A percentile compares a stretch with the other conserved stretches of the same genome.
These are phyloP conservation scores for Ceratobasidium sp. DNA, from an alignment of 1,284 basidiomycete genomes.

Conservation along the genomic window DNA sequence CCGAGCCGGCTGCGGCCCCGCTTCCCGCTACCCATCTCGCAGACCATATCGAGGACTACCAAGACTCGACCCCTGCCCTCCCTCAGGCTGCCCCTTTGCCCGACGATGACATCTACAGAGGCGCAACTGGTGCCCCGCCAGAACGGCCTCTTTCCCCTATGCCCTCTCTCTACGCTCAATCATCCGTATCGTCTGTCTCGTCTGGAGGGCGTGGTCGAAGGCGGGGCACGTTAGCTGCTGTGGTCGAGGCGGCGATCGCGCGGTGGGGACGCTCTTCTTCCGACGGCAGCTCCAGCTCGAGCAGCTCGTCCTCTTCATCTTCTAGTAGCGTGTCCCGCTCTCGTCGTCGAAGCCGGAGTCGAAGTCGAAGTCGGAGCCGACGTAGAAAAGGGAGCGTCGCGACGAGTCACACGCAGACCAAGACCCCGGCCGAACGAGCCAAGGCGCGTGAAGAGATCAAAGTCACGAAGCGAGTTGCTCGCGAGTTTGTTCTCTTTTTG, in stretches of 20 bases:
- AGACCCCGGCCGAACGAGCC: conserved; percentile 67
- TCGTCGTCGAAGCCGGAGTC: conserved; percentile 53
- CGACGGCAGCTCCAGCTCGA: conserved; percentile 57
- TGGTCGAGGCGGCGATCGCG: conserved; percentile 68
- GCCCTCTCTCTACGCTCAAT: conserved; percentile 41
- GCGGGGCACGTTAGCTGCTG: conserved; percentile 63
- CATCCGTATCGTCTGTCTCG: conserved; percentile 39
- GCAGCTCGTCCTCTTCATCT: conserved; percentile 62
- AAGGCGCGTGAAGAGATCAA: conserved; percentile 72
- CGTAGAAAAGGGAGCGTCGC: conserved; percentile 59
- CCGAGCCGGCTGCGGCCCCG: conserved; percentile 20
- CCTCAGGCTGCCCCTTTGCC: conserved; percentile 13
- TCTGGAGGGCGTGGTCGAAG: conserved; percentile 57
- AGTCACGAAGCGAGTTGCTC: conserved; percentile 60
- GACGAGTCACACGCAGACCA: conserved; percentile 61
- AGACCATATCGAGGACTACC: conserved; percentile 40
- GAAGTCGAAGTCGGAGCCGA: too few species aligned
- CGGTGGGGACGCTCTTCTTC: conserved; percentile 66
- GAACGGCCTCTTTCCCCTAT: conserved; percentile 38
- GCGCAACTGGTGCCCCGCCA: conserved; percentile 39
- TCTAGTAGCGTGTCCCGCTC: conserved; percentile 55
- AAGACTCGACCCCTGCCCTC: conserved; percentile 7
- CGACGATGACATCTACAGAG: conserved; percentile 45
- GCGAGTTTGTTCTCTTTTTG: conserved; percentile 75
- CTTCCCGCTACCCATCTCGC: conserved; percentile 21